A percentile compares a stretch with the other conserved stretches of the same genome.
These are phyloP conservation scores for Blastocystis hominis DNA, from an alignment of 352 stramenopile species.

Conservation along the genomic window DNA sequence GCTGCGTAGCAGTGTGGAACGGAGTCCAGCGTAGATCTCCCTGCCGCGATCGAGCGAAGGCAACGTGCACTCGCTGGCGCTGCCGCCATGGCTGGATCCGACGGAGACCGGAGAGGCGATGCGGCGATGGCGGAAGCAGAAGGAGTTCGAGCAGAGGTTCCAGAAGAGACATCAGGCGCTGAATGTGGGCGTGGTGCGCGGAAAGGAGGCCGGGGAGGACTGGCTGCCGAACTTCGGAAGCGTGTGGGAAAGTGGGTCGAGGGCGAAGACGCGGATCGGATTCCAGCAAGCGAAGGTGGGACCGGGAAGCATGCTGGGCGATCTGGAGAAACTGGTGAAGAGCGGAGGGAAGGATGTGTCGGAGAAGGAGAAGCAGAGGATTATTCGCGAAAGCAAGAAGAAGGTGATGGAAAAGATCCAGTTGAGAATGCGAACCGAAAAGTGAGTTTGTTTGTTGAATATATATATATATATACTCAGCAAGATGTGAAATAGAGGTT, in stretches of 20 bases:
- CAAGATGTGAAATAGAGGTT: background rate
- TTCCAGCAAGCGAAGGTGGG: background rate
- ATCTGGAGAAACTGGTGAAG: background rate
- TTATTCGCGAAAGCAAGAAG: constrained; percentile 6
- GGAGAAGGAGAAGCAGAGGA: background rate
- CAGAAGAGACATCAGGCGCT: constrained; percentile 7
- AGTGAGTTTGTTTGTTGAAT: background rate
- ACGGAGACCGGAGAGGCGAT: background rate
- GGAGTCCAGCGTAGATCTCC: background rate
- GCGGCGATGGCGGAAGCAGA: constrained; percentile 22
- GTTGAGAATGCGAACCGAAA: background rate
- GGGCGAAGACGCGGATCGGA: background rate
- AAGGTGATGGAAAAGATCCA: constrained; percentile 17
- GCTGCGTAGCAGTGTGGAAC: background rate
- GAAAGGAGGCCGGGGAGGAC: background rate
- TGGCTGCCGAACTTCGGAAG: constrained; percentile 55
- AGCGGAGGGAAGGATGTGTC: background rate
- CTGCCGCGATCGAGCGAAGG: background rate
- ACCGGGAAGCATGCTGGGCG: background rate
- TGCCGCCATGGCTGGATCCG: constrained; percentile 18
- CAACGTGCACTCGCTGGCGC: background rate
- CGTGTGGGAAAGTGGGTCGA: constrained; percentile 33
- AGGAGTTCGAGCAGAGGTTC: background rate
- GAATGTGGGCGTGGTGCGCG: constrained; percentile 31
- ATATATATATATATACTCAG: background rate